Conservation (phyloP, 2,329 filamentous ascomycete species). For the Cryoendolithus antarcticus region DNA sequence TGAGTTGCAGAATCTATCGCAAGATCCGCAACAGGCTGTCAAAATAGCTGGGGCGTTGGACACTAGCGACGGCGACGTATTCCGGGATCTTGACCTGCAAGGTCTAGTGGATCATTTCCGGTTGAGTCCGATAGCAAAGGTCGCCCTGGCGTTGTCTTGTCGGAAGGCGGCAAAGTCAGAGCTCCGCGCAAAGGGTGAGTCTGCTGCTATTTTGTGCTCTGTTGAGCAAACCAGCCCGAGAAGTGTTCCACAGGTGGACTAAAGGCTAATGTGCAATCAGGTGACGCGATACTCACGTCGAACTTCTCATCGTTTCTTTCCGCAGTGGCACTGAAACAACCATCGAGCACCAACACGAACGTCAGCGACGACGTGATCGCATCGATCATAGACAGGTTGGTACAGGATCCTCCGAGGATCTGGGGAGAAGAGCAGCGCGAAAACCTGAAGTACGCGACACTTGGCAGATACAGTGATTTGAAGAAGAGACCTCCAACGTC, state of each 20-base stretch:
- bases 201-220: not conserved
- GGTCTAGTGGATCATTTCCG: constrained; percentile 95
- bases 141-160: constrained; percentile 76
- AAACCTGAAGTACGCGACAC: constrained; percentile 53
- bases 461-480: constrained; percentile 56
- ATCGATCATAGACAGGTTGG: constrained; percentile 70
- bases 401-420: constrained; percentile 74
- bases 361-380: constrained; percentile 54
- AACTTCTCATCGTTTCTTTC: constrained; percentile 69
- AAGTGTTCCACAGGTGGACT: constrained; percentile 1
- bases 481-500: constrained; percentile 48
- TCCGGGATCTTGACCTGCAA: constrained; percentile 90
- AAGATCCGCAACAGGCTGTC: constrained; percentile 67
- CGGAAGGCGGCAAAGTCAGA: constrained; percentile 70
- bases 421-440: constrained; percentile 65
- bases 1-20: constrained; percentile 77
- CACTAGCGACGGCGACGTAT: constrained; percentile 79
- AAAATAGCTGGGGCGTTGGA: constrained; percentile 93
- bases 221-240: constrained; percentile 1
- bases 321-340: constrained; percentile 43
- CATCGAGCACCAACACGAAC: constrained; percentile 1
- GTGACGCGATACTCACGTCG: constrained; percentile 76
- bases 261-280: constrained; percentile 35
- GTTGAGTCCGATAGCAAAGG: constrained; percentile 77
- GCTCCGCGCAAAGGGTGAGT: constrained; percentile 72